Evolutionary conservation across 306 rosid genomes (phyloP).

Genomic region (Parietaria judaica): DNA sequence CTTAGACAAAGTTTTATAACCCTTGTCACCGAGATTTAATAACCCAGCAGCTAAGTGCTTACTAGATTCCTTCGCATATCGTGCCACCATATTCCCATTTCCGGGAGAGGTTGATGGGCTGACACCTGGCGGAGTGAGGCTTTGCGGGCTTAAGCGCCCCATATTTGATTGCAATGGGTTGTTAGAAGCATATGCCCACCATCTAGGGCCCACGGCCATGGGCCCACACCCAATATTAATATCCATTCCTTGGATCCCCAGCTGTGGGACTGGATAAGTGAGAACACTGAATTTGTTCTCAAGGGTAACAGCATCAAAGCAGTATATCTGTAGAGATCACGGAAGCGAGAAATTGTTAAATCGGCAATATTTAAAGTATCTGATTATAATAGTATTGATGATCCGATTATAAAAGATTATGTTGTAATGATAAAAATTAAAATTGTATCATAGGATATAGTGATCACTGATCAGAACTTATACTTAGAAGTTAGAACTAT

Average conservation of each 20-base stretch:
- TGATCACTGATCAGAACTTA: too few relatives aligned
- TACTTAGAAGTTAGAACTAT: too few relatives aligned
- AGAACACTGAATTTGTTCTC: slow-evolving; percentile 92
- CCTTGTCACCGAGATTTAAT: slow-evolving; percentile 83
- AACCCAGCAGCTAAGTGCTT: slow-evolving; percentile 87
- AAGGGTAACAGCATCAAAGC: slow-evolving; percentile 92
- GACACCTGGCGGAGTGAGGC: slow-evolving; percentile 79
- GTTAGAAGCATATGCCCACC: slow-evolving; percentile 93
- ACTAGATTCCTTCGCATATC: slow-evolving; percentile 97
- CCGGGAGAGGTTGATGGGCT: slow-evolving; percentile 96
- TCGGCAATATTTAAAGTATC: slow-evolving; percentile 17
- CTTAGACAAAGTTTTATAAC: slow-evolving; percentile 85
- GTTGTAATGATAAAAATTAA: slow-evolving; percentile 12
- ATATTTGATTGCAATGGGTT: slow-evolving; percentile 59
- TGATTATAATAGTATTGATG: not conserved
- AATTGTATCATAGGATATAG: not conserved
- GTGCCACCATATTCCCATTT: slow-evolving; percentile 79
- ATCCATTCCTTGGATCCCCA: slow-evolving; percentile 83
- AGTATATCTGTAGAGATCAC: slow-evolving; percentile 67
- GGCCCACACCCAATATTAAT: slow-evolving; percentile 95
- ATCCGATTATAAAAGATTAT: not conserved
- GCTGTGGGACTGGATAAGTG: slow-evolving; percentile 89
- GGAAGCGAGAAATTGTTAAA: slow-evolving; percentile 9
- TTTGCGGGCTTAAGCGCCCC: slow-evolving; percentile 79
- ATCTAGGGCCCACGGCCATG: slow-evolving; percentile 90